Conservation (phyloP, 768 basidiomycete species). For the Suillus variegatus region DNA sequence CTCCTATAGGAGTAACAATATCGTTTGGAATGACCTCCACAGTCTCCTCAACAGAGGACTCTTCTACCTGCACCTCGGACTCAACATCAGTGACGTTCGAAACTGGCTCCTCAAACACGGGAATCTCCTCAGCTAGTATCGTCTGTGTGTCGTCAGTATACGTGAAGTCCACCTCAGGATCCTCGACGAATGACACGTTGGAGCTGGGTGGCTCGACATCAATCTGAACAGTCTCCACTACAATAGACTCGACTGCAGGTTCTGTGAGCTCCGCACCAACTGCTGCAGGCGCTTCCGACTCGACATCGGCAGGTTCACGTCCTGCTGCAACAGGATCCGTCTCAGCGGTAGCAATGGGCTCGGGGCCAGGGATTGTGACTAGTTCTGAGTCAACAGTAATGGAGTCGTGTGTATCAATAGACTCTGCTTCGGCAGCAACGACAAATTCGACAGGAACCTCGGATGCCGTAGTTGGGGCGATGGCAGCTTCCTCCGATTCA, state of each 20-base stretch:
- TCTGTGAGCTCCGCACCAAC: not conserved
- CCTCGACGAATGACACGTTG: constrained; percentile 4
- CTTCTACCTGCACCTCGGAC: not conserved
- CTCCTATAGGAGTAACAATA: not conserved
- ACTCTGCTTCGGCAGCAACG: not conserved
- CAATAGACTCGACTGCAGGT: not conserved
- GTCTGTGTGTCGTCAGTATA: not conserved
- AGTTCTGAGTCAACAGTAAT: not conserved
- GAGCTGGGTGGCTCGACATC: constrained; percentile 10
- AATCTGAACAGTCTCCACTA: constrained; percentile 1
- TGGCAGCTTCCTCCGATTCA: not conserved
- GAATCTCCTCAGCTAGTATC: not conserved
- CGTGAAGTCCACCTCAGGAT: constrained; percentile 2
- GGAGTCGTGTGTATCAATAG: not conserved
- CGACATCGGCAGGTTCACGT: not conserved
- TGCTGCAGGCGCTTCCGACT: constrained; percentile 3
- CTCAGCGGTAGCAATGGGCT: not conserved
- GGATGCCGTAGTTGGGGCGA: not conserved
- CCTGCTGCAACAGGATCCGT: not conserved
- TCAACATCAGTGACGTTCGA: not conserved
- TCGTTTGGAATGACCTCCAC: not conserved
- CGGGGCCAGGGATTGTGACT: not conserved
- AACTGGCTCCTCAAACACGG: not conserved
- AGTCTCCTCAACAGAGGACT: not conserved
- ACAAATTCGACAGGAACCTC: not conserved